phyloP scores from a whole-genome alignment of 768 basidiomycete genomes.

The Naematelia aurantialba region DNA sequence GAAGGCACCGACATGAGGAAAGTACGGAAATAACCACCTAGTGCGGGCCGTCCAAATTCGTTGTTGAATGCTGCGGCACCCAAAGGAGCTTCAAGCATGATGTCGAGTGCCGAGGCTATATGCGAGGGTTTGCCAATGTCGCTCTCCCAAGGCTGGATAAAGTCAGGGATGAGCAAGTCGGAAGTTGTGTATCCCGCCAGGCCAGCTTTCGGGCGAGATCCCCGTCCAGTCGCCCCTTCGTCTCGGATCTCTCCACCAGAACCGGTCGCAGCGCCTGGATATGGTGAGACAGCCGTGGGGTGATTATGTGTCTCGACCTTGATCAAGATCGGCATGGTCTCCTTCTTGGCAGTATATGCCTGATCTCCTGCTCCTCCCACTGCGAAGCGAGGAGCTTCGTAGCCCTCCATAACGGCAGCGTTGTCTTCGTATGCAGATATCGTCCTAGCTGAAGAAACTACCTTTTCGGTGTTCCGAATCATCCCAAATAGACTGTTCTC shows the following conservation, averaged over 20 bases:
- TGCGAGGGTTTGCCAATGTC: conserved; percentile 86
- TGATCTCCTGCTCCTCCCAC: conserved; percentile 49
- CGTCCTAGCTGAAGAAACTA: conserved; percentile 65
- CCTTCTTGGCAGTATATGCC: conserved; percentile 60
- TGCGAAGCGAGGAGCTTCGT: conserved; percentile 69
- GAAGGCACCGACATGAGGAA: conserved; percentile 74
- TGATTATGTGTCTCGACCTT: conserved; percentile 99
- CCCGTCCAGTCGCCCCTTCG: conserved; percentile 91
- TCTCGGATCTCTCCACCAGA: conserved; percentile 98
- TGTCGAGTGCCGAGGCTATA: conserved; percentile 88
- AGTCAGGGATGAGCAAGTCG: conserved; percentile 87
- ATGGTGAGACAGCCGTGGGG: conserved; percentile 96
- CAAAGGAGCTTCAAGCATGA: conserved; percentile 94
- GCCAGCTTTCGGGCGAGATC: conserved; percentile 94
- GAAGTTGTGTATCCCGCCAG: conserved; percentile 88
- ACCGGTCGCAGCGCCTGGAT: conserved; percentile 96
- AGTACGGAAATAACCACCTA: conserved; percentile 91
- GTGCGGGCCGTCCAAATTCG: conserved; percentile 90
- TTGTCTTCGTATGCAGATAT: conserved; percentile 98
- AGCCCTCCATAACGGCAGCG: conserved; percentile 86
- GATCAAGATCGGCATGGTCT: conserved; percentile 81
- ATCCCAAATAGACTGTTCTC: conserved; percentile 84
- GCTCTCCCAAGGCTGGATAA: conserved; percentile 90
- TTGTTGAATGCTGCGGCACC: conserved; percentile 97
- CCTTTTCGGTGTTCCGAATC: conserved; percentile 90